Evolutionary conservation across 1,284 basidiomycete genomes (phyloP), one percentile per base, ranked within the genome.

Genomic region (Apiotrichum porosum): DNA sequence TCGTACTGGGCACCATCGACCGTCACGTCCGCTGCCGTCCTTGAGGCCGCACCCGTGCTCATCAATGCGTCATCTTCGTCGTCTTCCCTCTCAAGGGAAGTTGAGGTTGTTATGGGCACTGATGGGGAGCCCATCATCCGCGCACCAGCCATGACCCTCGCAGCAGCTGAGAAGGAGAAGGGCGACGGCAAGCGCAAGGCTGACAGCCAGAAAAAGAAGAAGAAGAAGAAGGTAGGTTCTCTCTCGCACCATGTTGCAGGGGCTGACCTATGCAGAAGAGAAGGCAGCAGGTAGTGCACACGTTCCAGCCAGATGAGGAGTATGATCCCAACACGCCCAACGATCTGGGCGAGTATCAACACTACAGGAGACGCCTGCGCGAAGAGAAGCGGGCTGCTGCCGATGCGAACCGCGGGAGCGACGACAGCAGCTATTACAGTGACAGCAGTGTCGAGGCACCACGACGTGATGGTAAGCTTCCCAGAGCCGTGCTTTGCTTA

Each of bases 311-410:
- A 1, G 66, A 69, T 15, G 72, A 74, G 46, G 57, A 59, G 38
- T 74, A 74, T 47, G 69, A 74, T 41, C 72, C 72, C 5, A 63
- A 69, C 44, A 50, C 63, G 34, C 72, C 72, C 1, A 74, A 74
- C 47, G 72, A 74, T 35, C 59, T 74, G 8, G 68, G 66, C 37
- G 69, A 71, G 55, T 74, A 70, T 48, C 69, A 69, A 50, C 50
- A 58, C 21, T 74, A 70, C 52, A 50, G 72, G 26, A 63, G 62
- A 43, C 50, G 58, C 30, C 28, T 65, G 23, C 54, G 64, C 8
- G 66, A 66, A 45, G 68, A 72, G 49, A 51, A 56, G 9, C 42
- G 58, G 14, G 56, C 58, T 50, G 47, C 57, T 55, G 37, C 47
- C 57, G 35, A 50, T 49, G 30, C 59, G 54, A 9, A 58, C 60